A percentile compares a stretch with the other conserved stretches of the same genome.
Evolutionary conservation across 2,329 filamentous ascomycete genomes (phyloP).

Genomic region (Catunica adiposa): DNA sequence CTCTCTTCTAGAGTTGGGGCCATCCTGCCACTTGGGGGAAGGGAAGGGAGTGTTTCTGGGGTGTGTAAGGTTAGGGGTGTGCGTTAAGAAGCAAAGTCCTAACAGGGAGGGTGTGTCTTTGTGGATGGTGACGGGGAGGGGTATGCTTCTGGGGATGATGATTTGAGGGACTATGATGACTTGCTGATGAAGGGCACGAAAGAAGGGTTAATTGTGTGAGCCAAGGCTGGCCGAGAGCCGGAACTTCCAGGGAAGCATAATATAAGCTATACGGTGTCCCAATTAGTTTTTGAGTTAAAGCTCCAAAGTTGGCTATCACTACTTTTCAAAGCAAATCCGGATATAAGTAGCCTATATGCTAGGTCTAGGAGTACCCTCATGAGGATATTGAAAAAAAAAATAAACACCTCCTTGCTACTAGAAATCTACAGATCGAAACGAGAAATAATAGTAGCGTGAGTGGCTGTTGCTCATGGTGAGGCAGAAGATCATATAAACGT

Average conservation of each 20-base stretch:
- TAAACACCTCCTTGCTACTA: too few species aligned
- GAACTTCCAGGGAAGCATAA: neutral
- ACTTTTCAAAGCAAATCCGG: too few species aligned
- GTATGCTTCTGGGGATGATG: neutral
- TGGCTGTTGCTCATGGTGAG: neutral
- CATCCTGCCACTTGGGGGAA: neutral
- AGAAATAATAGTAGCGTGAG: neutral
- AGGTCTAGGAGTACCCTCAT: too few species aligned
- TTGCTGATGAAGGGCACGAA: too few species aligned
- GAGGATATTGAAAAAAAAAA: too few species aligned
- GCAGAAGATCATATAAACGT: slow-evolving; percentile 1
- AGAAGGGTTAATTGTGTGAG: too few species aligned
- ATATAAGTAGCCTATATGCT: too few species aligned
- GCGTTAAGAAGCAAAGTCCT: neutral
- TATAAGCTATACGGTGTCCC: too few species aligned
- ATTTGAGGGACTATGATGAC: neutral
- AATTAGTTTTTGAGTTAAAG: too few species aligned
- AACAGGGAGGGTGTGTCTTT: neutral
- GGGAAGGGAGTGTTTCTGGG: neutral
- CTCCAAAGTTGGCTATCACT: too few species aligned
- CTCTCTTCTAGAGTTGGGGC: neutral
- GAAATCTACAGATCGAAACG: too few species aligned
- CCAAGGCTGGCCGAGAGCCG: neutral
- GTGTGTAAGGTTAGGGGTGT: neutral
- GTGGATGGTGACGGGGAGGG: neutral